Evolutionary conservation across 2,329 filamentous ascomycete species (phyloP), one percentile per base, ranked within the genome.

Genomic region (Daldinia sp.): DNA sequence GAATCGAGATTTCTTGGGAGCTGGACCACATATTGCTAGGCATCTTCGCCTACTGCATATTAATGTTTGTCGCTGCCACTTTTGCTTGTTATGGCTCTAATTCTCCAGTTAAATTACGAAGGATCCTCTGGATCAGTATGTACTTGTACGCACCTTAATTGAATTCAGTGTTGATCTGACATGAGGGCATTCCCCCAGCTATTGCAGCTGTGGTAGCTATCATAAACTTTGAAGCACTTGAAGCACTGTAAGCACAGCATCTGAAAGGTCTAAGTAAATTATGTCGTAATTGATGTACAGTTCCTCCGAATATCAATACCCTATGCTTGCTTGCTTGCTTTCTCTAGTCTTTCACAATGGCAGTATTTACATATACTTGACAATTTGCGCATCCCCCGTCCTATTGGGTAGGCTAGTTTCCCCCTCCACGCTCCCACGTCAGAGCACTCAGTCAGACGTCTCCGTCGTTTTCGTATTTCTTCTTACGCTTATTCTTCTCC

Each of bases 1-100:
- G 59, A 58, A 20, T 56, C 60, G 63, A 60, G 62, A 72, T 72
- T 72, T 71, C 61, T 72, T 69, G 69, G 69, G 30, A 72, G 69
- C 54, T 72, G 69, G 37, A 51, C 44, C 37, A 42, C 64, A 65
- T 56, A 69, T 65, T 56, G 59, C 53, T 58, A 4, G 53, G 55
- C 59, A 53, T 41, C 12, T 48, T 64, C 20, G 59, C 48, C 56
- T 64, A 26, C 46, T 42, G 60, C 64, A 59, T 60, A 60, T 44
- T 62, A 65, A 58, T 58, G 51, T 56, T 67, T 66, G 42, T 59
- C 46, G 48, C 65, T 56, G 46, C 46, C 46, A 58, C 46, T 51
- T 63, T 62, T 41, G 23, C 44, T 60, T 54, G 51, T 65, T 37
- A 63, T 60, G 44, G 10, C 33, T 39, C 58, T 63, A 66, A 62